Percentiles rank a stretch among this genome's conserved stretches.
Evolutionary conservation across 257 asterid species (phyloP).

Genomic region (Nicotiana otophora): DNA sequence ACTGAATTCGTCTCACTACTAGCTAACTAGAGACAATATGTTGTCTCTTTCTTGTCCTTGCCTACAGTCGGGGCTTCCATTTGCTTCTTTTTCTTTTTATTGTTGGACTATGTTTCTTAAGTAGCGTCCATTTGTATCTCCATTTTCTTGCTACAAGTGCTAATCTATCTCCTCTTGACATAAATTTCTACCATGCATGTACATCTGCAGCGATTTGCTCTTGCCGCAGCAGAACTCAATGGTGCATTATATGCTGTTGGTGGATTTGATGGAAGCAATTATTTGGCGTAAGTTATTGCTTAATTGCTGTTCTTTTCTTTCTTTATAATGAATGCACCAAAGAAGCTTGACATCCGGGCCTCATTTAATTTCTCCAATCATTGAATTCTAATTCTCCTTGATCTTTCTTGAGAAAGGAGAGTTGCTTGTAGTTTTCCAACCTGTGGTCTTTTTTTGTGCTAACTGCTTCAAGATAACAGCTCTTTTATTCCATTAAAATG

Average conservation of each 20-base stretch:
- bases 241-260: slow-evolving; percentile 80
- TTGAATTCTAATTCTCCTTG: background rate
- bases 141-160: background rate
- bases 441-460: background rate
- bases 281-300: slow-evolving; percentile 56
- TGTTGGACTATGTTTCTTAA: background rate
- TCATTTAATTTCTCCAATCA: background rate
- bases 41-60: background rate
- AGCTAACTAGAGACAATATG: background rate
- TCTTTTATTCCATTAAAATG: background rate
- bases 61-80: background rate
- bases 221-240: slow-evolving; percentile 70
- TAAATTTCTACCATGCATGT: slow-evolving; percentile 12
- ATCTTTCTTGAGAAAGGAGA: background rate
- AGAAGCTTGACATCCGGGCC: background rate
- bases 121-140: background rate
- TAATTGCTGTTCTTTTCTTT: background rate
- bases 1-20: background rate
- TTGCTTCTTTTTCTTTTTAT: background rate
- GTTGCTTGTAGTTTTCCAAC: background rate
- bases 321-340: background rate
- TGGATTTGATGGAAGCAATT: slow-evolving; percentile 58
- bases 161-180: background rate
- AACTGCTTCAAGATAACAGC: background rate
- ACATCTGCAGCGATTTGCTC: slow-evolving; percentile 55